Base-by-base conservation (phyloP, 106 monocot species). In the Hemerocallis citrina region DNA sequence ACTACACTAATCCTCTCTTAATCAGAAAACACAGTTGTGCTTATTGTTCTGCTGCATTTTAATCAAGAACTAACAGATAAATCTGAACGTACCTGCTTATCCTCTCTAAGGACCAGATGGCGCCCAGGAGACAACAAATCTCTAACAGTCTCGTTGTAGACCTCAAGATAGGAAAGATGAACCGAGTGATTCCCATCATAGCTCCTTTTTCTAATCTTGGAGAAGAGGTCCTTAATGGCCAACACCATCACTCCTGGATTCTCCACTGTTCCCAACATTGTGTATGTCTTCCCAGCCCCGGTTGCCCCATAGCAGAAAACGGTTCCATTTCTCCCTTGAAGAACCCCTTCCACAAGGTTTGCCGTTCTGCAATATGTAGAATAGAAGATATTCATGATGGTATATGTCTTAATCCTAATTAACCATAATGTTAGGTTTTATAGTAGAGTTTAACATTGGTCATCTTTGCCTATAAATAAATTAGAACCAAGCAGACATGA, bases 271-370 rank as follows among this genome's bases (percentile, higher is more conserved):
- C 95, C 95, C 27, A 95, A 59, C 95, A 95, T 95, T 10, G 95
- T 95, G 79, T 90, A 95, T 1, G 95, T 95, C 57, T 95, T 95
- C 25, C 95, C 95, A 0, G 95, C 95, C 39, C 95, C 95, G 2
- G 95, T 95, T 12, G 95, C 89, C 0, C 95, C 95, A 34, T 95
- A 95, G 78, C 95, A 95, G 80, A 95, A 95, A 14, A 95, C 95
- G 11, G 89, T 75, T 0, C 95, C 95, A 58, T 95, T 95, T 57
- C 78, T 80, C 32, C 95, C 95, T 56, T 86, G 86, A 44, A 95
- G 55, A 22, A 95, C 95, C 7, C 81, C 83, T 67, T 90, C 89
- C 21, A 95, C 83, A 22, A 95, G 80, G 6, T 86, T 72, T 45
- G 84, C 60, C 35, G 95, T 84, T 64, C 94, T 94, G 77, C 67